Evolutionary conservation across 306 rosid species (phyloP), one percentile per base, ranked within the genome.

Genomic region (Benincasa hispida): DNA sequence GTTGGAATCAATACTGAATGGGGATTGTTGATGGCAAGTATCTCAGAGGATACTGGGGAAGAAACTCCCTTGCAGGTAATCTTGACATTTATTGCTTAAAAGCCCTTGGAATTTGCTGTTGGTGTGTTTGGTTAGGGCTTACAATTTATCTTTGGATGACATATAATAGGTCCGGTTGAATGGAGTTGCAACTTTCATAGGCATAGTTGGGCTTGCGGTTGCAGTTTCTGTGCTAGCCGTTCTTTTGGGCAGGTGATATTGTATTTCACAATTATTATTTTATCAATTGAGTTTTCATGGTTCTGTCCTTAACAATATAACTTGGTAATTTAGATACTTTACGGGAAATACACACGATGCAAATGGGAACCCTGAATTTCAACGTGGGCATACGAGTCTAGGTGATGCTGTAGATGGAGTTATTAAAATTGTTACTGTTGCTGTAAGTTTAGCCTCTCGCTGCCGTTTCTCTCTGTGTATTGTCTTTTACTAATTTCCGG

Each of bases 1-100:
- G 98, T 94, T 87, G 98, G 98, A 63, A 90, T 94, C 82, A 94
- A 94, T 79, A 94, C 98, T 41, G 98, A 94, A 86, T 94, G 98
- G 98, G 98, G 98, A 81, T 84, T 94, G 86, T 82, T 94, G 93
- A 94, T 94, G 98, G 97, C 98, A 63, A 94, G 98, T 75, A 94
- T 94, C 82, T 91, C 98, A 25, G 98, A 94, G 78, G 98, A 94
- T 80, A 94, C 83, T 1, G 98, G 97, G 59, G 96, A 94, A 88
- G 98, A 94, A 89, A 94, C 98, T 81, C 98, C 98, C 3, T 86
- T 94, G 78, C 98, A 94, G 98, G 98, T 94, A 35, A 72, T 53
- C 77, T 57, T 32, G 78, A 17, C 77, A 56, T 48, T 76, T 78
- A 72, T 76, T 80, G 75, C 62, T 81, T 79, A 58, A 21, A 47